Percentiles rank a stretch among this genome's conserved stretches.
These are phyloP conservation scores for Buxus sempervirens DNA, from an alignment of 164 flowering plant genomes.

Conservation along the genomic window DNA sequence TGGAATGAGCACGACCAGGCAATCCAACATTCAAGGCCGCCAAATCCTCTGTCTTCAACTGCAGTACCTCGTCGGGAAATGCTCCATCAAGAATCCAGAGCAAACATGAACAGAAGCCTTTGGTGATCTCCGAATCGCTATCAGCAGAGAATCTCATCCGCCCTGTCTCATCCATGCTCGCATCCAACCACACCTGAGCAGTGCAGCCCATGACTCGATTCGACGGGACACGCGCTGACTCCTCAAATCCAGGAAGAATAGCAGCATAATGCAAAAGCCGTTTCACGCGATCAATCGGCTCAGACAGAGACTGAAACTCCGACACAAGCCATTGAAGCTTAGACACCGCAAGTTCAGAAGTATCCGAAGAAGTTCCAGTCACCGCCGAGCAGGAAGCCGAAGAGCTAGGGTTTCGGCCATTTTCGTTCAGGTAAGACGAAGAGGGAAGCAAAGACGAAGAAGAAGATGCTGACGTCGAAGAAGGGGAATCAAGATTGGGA, in stretches of 20 bases:
- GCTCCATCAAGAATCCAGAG: constrained; percentile 66
- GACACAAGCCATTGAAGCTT: constrained; percentile 40
- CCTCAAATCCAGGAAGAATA: constrained; percentile 41
- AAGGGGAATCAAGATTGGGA: constrained; percentile 11
- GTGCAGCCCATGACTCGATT: constrained; percentile 93
- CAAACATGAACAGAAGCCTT: constrained; percentile 72
- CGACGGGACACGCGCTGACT: constrained; percentile 29
- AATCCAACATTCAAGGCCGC: constrained; percentile 58
- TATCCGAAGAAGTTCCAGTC: constrained; percentile 22
- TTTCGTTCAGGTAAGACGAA: constrained; percentile 7
- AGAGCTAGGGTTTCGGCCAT: constrained; percentile 12
- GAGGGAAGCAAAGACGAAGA: background rate
- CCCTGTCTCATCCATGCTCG: constrained; percentile 41
- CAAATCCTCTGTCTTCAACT: constrained; percentile 66
- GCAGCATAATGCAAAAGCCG: constrained; percentile 56
- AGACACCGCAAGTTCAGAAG: constrained; percentile 22
- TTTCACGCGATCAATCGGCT: constrained; percentile 79
- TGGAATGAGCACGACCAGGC: constrained; percentile 40
- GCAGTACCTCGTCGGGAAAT: constrained; percentile 65
- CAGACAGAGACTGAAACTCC: constrained; percentile 54
- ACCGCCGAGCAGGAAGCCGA: constrained; percentile 36
- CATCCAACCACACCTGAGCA: constrained; percentile 82
- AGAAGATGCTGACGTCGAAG: background rate
- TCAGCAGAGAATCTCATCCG: constrained; percentile 68
- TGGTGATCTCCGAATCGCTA: constrained; percentile 86